Percentiles rank a stretch among this genome's conserved stretches.
phyloP scores from a whole-genome alignment of 306 rosid species.

The Notholithocarpus densiflorus region DNA sequence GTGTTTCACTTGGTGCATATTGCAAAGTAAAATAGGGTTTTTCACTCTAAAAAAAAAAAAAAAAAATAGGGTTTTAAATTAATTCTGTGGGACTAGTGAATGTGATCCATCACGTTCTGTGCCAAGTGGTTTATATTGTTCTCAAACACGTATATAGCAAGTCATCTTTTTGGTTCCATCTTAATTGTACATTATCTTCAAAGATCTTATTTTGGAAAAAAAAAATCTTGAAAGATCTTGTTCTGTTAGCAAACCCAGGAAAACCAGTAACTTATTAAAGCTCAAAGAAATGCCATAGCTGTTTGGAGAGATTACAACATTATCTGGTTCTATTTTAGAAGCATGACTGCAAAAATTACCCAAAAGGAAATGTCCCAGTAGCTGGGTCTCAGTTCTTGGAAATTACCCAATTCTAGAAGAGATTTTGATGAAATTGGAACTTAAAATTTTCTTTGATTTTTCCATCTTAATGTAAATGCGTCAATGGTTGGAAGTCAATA shows the following conservation, averaged over 20 bases:
- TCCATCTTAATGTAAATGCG: too few species aligned
- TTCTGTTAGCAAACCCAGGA: not conserved
- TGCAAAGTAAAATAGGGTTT: not conserved
- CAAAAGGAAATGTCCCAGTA: not conserved
- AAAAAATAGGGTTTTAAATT: not conserved
- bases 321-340: not conserved
- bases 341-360: not conserved
- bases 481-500: too few species aligned
- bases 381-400: too few species aligned
- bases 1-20: slow-evolving; percentile 3
- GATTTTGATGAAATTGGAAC: too few species aligned
- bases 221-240: not conserved
- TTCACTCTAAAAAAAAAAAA: too few species aligned
- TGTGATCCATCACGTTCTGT: not conserved
- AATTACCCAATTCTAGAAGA: too few species aligned
- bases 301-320: not conserved
- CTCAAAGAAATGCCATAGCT: not conserved
- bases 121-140: not conserved
- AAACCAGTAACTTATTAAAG: not conserved
- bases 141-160: not conserved
- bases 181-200: slow-evolving; percentile 3
- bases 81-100: not conserved
- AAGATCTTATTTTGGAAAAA: not conserved
- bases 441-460: too few species aligned
- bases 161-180: slow-evolving; percentile 1